Percentiles rank a stretch among this genome's conserved stretches.
These are phyloP conservation scores for Scopulariopsis brevicaulis DNA, from an alignment of 2,329 filamentous ascomycete species.

Conservation along the genomic window DNA sequence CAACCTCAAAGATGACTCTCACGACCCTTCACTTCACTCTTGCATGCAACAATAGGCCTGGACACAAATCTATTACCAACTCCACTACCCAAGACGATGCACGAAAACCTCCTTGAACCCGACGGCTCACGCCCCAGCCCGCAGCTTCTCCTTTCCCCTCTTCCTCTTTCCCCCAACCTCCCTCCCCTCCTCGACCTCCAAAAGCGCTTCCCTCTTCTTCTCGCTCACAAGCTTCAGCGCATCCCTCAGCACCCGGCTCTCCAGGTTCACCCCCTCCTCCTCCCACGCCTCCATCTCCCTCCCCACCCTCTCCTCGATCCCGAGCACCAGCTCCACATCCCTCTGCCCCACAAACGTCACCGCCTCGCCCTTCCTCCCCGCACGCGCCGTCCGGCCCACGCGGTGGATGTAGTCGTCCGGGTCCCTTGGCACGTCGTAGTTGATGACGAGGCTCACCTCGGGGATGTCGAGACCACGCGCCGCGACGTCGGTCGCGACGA, in stretches of 20 bases:
- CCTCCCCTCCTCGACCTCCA: conserved; percentile 85
- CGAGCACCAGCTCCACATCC: conserved; percentile 81
- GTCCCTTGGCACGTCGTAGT: conserved; percentile 93
- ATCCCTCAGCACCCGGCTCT: conserved; percentile 76
- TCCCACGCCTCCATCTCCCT: conserved; percentile 71
- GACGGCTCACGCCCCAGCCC: background rate
- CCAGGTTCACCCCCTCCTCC: conserved; percentile 90
- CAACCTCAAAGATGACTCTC: too few species aligned
- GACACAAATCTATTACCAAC: background rate
- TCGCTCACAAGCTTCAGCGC: conserved; percentile 84
- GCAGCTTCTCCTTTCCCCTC: conserved; percentile 45
- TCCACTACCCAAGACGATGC: background rate
- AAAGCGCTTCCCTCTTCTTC: conserved; percentile 83
- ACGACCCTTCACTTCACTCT: too few species aligned
- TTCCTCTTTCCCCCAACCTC: conserved; percentile 83
- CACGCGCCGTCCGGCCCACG: conserved; percentile 89
- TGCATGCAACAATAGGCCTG: background rate
- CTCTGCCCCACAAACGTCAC: conserved; percentile 87
- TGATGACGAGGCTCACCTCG: conserved; percentile 79
- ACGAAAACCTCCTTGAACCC: background rate
- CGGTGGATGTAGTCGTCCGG: conserved; percentile 97
- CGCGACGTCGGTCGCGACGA: conserved; percentile 92
- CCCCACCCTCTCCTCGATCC: conserved; percentile 77
- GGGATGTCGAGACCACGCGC: conserved; percentile 92
- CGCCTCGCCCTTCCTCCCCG: conserved; percentile 70